phyloP scores from a whole-genome alignment of 108 stramenopile genomes.

The Pinguiococcus pyrenoidosus region DNA sequence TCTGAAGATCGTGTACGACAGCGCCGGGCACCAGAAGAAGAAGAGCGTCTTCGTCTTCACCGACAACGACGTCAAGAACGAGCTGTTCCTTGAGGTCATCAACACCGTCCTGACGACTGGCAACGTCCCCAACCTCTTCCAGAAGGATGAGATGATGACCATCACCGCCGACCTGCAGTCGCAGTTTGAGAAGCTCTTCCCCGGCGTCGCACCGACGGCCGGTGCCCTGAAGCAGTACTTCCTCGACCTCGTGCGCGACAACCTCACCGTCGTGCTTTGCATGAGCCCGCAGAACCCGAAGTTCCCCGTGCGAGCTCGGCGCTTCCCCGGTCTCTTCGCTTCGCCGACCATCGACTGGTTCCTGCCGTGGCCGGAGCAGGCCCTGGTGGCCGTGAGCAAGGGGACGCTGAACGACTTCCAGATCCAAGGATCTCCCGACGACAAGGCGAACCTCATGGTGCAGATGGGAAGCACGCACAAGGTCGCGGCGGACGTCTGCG shows the following conservation, averaged over 20 bases:
- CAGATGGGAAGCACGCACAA: conserved; percentile 46
- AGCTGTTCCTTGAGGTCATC: conserved; percentile 35
- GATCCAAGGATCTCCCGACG: conserved; percentile 28
- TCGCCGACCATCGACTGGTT: conserved; percentile 49
- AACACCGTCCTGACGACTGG: conserved; percentile 36
- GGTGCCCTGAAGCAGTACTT: conserved; percentile 37
- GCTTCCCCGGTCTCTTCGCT: conserved; percentile 46
- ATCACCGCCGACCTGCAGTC: conserved; percentile 44
- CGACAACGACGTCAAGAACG: conserved; percentile 36
- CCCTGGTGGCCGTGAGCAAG: conserved; percentile 35
- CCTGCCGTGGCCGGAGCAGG: conserved; percentile 50
- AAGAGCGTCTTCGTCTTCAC: conserved; percentile 31
- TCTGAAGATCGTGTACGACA: conserved; percentile 17
- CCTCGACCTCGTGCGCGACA: conserved; percentile 39
- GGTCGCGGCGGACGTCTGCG: conserved; percentile 38
- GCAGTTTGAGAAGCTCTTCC: no score
- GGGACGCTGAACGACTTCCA: conserved; percentile 6
- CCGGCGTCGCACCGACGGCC: no score
- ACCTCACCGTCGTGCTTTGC: conserved; percentile 47
- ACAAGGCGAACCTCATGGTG: conserved; percentile 20
- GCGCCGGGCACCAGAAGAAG: conserved; percentile 26
- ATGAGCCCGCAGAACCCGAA: conserved; percentile 47
- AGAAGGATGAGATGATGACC: conserved; percentile 45
- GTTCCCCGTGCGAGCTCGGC: conserved; percentile 44
- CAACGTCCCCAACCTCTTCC: conserved; percentile 32